phyloP scores from a whole-genome alignment of 345 rosid species.

The Eucalyptus coolabah region DNA sequence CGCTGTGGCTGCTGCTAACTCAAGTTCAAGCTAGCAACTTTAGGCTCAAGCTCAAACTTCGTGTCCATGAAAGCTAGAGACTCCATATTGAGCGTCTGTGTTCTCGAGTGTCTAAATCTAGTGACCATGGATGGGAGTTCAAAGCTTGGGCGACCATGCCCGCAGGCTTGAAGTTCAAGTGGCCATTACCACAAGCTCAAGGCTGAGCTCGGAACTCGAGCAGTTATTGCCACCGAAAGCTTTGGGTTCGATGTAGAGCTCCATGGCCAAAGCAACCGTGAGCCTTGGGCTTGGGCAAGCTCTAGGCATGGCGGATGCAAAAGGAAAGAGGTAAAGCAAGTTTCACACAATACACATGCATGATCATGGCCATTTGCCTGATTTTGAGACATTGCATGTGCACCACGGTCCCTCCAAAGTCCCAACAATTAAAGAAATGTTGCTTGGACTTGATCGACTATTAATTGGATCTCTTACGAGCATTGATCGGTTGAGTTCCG shows the following conservation, averaged over 20 bases:
- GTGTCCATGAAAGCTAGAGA: no score
- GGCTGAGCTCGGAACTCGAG: not conserved
- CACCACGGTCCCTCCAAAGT: not conserved
- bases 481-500: not conserved
- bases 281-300: not conserved
- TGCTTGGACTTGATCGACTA: not conserved
- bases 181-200: not conserved
- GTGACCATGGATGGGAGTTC: no score
- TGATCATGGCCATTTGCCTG: not conserved
- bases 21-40: no score
- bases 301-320: no score
- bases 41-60: no score
- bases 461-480: not conserved
- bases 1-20: no score
- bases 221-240: no score
- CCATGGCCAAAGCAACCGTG: no score
- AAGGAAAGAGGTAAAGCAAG: no score
- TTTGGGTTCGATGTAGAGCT: no score
- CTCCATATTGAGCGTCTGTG: accelerated
- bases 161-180: not conserved
- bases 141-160: not conserved
- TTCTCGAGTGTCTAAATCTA: no score
- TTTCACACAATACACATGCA: no score
- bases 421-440: not conserved
- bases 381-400: not conserved